Conservation (phyloP, 192 early-diverging fungal species). For the Glomus cerebriforme region DNA sequence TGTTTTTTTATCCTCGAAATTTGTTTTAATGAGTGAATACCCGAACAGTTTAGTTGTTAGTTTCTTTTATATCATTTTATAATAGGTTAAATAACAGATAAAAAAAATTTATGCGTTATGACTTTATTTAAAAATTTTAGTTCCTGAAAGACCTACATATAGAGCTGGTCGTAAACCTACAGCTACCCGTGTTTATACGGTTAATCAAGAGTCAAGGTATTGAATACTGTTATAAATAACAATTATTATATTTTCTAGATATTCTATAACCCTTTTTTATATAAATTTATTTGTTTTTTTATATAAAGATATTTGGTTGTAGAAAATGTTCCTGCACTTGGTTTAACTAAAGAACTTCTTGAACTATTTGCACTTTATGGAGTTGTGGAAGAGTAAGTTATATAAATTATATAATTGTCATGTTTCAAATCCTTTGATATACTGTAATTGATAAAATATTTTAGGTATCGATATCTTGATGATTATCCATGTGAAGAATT, state of each 20-base stretch:
- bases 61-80: neutral
- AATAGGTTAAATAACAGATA: no score
- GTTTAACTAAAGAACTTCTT: conserved; percentile 29
- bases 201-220: conserved; percentile 34
- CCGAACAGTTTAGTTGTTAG: neutral
- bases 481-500: conserved; percentile 35
- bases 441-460: neutral
- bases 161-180: conserved; percentile 35
- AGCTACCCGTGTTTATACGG: conserved; percentile 32
- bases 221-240: neutral
- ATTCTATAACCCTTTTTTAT: no score
- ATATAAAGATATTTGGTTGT: conserved; percentile 33
- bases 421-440: no score
- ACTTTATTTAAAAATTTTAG: no score
- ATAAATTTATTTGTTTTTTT: no score
- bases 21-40: neutral
- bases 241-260: no score
- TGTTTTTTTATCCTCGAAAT: no score
- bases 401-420: neutral
- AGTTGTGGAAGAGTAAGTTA: conserved; percentile 30
- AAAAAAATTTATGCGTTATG: no score
- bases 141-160: conserved; percentile 30
- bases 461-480: conserved; percentile 31
- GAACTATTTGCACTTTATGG: conserved; percentile 34
- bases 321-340: conserved; percentile 32